Evolutionary conservation across 2,329 filamentous ascomycete species (phyloP).

Genomic region (Chaetomiaceae sp.): DNA sequence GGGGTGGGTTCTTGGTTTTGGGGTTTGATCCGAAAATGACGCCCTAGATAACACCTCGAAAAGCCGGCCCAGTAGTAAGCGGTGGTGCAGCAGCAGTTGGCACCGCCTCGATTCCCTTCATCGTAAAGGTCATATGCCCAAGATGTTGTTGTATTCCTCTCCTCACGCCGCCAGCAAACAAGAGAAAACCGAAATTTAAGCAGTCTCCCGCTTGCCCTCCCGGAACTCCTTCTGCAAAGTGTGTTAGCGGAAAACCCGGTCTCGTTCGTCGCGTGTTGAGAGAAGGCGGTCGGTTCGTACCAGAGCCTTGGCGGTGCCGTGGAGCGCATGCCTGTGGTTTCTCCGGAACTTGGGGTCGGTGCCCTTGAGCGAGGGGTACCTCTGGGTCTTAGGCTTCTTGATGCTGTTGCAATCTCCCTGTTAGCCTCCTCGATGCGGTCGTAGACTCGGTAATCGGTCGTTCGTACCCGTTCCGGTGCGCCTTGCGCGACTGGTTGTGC

Average conservation of each 20-base stretch:
- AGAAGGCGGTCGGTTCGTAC: constrained; percentile 53
- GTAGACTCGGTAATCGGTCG: constrained; percentile 12
- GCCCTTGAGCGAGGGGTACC: constrained; percentile 98
- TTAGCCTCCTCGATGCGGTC: constrained; percentile 11
- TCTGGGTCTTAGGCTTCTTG: constrained; percentile 99
- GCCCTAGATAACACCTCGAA: constrained; percentile 30
- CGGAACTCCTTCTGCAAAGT: constrained; percentile 82
- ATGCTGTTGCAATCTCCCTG: constrained; percentile 59
- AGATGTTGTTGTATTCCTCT: constrained; percentile 20
- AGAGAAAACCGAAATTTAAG: constrained; percentile 28
- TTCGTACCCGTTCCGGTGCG: constrained; percentile 96
- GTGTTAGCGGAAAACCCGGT: constrained; percentile 30
- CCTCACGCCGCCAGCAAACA: constrained; percentile 13
- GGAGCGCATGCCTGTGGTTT: constrained; percentile 99
- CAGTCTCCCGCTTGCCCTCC: constrained; percentile 64
- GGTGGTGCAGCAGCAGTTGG: constrained; percentile 16
- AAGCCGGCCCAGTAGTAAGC: constrained; percentile 25
- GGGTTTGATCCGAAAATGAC: constrained; percentile 24
- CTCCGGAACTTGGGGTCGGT: constrained; percentile 99
- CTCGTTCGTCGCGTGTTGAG: neutral
- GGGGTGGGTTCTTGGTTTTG: too few relatives aligned
- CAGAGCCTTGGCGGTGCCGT: constrained; percentile 97
- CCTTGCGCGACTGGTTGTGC: constrained; percentile 98
- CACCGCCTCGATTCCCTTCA: constrained; percentile 24
- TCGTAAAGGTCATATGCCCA: constrained; percentile 28